Base-by-base conservation (phyloP, 2,329 filamentous ascomycete genomes). In the Beauveria australis region DNA sequence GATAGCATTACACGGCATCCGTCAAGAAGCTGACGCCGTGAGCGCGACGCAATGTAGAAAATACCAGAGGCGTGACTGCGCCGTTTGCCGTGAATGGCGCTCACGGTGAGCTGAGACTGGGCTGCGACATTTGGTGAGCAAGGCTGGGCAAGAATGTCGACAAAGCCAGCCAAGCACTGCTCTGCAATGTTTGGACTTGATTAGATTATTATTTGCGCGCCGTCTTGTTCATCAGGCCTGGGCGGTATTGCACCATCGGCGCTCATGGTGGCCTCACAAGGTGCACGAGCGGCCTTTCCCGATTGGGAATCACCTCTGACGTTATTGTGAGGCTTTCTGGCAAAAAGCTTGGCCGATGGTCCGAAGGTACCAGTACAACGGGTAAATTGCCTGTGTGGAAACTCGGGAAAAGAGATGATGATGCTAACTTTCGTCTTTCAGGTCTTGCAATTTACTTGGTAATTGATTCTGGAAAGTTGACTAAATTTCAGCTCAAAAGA, bases 221-320 rank as follows among this genome's bases (percentile, higher is more conserved):
- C 14, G 14, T 37, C 33, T 16, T 37, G 12, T 37, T 37, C 33
- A 37, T 37, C 40, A 48, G 53, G 33, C 18, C 24, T 14, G 33
- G 24, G 44, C 44, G 52, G 61, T 58, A 62, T 62, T 62, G 61
- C 61, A 62, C 52, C 61, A 62, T 62, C 55, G 43, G n/a, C 46
- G 33, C 12, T 37, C 26, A 7, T 9, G 33, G 49, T 59, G 55
- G 33, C 47, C 56, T 54, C 49, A 59, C 26, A 33, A 37, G 18
- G 22, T 9, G 54, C 5, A 8, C 22, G 19, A 30, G 22, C 41
- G 58, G 33, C 51, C 22, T 60, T 48, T 41, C 51, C 58, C n/a
- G 49, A 60, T 48, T 48, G 30, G 58, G 58, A 4, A n/a, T 5
- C 12, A 19, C 14, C 48, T 57, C 53, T 57, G 53, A 53, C 47